Base-by-base conservation (phyloP, 2,329 filamentous ascomycete species). In the Seiridium cupressi region DNA sequence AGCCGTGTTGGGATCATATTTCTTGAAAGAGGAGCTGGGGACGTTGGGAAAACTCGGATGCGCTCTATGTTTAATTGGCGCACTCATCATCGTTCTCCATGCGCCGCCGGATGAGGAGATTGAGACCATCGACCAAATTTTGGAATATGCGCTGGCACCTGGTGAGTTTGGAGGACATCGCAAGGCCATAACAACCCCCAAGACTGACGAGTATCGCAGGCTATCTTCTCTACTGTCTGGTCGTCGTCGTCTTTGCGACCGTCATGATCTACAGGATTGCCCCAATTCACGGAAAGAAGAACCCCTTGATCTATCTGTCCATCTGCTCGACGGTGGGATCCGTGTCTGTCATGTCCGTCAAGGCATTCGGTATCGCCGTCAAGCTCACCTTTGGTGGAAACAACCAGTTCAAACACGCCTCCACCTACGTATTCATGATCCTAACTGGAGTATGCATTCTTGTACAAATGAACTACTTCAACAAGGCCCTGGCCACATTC, bases 381-480 rank as follows among this genome's bases (percentile, higher is more conserved):
- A 99, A 99, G 79, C 87, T 99, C 71, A 98, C 94, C 0, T 86
- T 99, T 66, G 88, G 84, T 53, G 95, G 94, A 58, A 90, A 96
- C 76, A 99, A 99, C 77, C 95, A 99, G 76, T 97, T 99, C 75
- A 87, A 86, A 4, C 92, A 96, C 68, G 92, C 96, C 2, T 97
- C 93, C 55, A 99, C 96, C 61, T 99, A 99, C 70, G 93, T 97
- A 64, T 99, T 99, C 74, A 89, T 94, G 76, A 97, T 99, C 66
- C 86, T 98, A 65, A 95, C 93, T 0, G 83, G 84, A 3, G 92
- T 97, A 65, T 99, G 95, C 80, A 98, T 99, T 72, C 76, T 99
- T 66, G 97, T 93, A 7, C 95, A 99, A 81, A 98, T 99, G 95
- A 99, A 99, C 77, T 99, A 99, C 77, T 97, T 99, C 78, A 99